These are phyloP conservation scores for Erodium chrysanthum DNA, from an alignment of 441 rosid genomes.

Conservation along the genomic window DNA sequence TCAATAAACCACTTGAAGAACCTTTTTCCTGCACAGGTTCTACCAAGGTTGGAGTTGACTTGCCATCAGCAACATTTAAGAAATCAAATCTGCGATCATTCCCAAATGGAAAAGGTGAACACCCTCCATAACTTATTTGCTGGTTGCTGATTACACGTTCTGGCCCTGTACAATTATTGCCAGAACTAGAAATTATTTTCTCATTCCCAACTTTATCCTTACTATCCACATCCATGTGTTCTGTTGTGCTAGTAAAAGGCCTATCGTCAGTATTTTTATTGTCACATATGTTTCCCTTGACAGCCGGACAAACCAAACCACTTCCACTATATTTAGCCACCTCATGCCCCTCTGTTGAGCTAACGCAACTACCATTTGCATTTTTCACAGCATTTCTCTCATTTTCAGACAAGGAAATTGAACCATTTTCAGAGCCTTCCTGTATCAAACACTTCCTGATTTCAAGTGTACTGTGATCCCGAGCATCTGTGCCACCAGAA, in stretches of 20 bases:
- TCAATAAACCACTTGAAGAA: slow-evolving; percentile 15
- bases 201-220: slow-evolving; percentile 19
- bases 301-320: slow-evolving; percentile 16
- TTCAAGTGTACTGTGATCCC: neutral
- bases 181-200: slow-evolving; percentile 18
- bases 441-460: neutral
- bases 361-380: slow-evolving; percentile 12
- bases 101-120: slow-evolving; percentile 14
- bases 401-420: slow-evolving; percentile 13
- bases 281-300: slow-evolving; percentile 15
- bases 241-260: slow-evolving; percentile 20
- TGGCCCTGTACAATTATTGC: slow-evolving; percentile 10
- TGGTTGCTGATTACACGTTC: slow-evolving; percentile 19
- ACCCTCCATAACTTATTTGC: slow-evolving; percentile 20
- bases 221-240: slow-evolving; percentile 20
- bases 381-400: slow-evolving; percentile 8
- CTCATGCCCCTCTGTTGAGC: slow-evolving; percentile 18
- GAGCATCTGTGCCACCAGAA: slow-evolving; percentile 17
- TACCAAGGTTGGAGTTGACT: slow-evolving; percentile 15
- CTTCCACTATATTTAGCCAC: slow-evolving; percentile 16
- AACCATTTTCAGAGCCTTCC: slow-evolving; percentile 8
- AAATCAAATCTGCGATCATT: slow-evolving; percentile 20
- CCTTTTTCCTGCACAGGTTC: slow-evolving; percentile 18
- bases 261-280: slow-evolving; percentile 22
- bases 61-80: slow-evolving; percentile 16